Evolutionary conservation across 768 basidiomycete species (phyloP).

Genomic region (Calocybe indica): DNA sequence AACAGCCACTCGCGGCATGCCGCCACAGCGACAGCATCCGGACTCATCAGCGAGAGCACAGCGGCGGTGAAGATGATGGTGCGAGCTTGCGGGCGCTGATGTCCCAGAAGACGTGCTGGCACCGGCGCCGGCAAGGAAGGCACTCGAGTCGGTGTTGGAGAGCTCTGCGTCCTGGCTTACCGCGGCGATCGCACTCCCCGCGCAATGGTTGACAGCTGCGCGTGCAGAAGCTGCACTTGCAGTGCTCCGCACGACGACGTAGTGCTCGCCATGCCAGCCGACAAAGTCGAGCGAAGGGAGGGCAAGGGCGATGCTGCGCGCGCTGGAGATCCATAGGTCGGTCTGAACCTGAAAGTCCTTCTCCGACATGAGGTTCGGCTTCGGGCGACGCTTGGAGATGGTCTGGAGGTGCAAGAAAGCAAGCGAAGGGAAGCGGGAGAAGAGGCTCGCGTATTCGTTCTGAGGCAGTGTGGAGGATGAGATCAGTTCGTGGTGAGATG

Average conservation of each 20-base stretch:
- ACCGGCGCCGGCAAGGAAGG: background rate
- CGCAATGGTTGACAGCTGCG: background rate
- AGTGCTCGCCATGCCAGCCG: constrained; percentile 72
- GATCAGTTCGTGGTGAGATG: background rate
- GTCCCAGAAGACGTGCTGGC: constrained; percentile 2
- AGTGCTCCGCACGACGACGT: constrained; percentile 45
- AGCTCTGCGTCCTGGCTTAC: constrained; percentile 5
- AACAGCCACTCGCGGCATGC: constrained; percentile 6
- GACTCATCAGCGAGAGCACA: no score
- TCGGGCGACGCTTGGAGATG: constrained; percentile 40
- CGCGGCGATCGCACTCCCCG: background rate
- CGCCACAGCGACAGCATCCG: no score
- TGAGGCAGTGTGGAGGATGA: constrained; percentile 11
- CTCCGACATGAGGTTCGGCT: constrained; percentile 52
- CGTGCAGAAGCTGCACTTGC: background rate
- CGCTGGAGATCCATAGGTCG: constrained; percentile 46
- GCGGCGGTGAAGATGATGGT: no score
- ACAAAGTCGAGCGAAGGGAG: constrained; percentile 56
- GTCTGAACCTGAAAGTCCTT: constrained; percentile 55
- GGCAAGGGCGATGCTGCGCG: constrained; percentile 41
- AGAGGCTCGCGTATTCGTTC: constrained; percentile 48
- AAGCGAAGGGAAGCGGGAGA: constrained; percentile 42
- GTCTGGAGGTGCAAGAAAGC: constrained; percentile 57
- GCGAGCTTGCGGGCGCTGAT: no score
- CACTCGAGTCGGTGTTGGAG: no score